Conservation (phyloP, 2,329 filamentous ascomycete species). For the Calonectria pauciramosa region DNA sequence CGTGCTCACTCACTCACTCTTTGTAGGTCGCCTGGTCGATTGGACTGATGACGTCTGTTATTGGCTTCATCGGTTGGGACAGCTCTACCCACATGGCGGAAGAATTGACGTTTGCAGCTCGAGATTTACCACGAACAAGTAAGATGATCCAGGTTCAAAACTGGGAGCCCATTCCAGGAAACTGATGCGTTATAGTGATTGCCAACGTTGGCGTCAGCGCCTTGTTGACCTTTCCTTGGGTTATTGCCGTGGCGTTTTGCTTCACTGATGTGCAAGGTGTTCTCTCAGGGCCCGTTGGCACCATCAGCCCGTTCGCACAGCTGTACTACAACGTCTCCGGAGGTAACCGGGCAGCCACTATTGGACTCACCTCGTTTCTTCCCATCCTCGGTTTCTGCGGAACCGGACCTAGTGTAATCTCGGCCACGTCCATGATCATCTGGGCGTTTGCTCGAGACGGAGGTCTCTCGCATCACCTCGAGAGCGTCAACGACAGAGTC, state of each 20-base stretch:
- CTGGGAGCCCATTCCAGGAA: not conserved
- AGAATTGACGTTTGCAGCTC: constrained; percentile 18
- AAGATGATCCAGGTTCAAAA: not conserved
- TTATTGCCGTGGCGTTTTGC: constrained; percentile 21
- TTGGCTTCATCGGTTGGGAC: constrained; percentile 20
- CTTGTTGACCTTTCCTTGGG: constrained; percentile 16
- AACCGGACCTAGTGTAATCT: constrained; percentile 8
- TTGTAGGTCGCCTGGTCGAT: constrained; percentile 18
- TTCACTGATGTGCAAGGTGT: constrained; percentile 11
- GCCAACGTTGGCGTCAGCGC: constrained; percentile 19
- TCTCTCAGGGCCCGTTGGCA: constrained; percentile 10
- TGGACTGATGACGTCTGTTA: constrained; percentile 8
- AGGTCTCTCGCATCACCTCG: not conserved
- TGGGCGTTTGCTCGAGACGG: constrained; percentile 24
- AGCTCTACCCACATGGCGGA: constrained; percentile 22
- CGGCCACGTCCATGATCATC: constrained; percentile 18
- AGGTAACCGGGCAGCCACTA: constrained; percentile 11
- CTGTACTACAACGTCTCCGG: constrained; percentile 23
- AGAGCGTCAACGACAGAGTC: not conserved
- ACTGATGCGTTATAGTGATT: not conserved
- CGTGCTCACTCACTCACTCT: not conserved
- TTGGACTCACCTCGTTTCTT: constrained; percentile 4
- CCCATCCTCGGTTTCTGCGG: constrained; percentile 24
- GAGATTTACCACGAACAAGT: constrained; percentile 23
- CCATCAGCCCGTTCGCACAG: constrained; percentile 22